These are phyloP conservation scores for Paraphoma chrysanthemicola DNA, from an alignment of 2,329 filamentous ascomycete genomes.

Conservation along the genomic window DNA sequence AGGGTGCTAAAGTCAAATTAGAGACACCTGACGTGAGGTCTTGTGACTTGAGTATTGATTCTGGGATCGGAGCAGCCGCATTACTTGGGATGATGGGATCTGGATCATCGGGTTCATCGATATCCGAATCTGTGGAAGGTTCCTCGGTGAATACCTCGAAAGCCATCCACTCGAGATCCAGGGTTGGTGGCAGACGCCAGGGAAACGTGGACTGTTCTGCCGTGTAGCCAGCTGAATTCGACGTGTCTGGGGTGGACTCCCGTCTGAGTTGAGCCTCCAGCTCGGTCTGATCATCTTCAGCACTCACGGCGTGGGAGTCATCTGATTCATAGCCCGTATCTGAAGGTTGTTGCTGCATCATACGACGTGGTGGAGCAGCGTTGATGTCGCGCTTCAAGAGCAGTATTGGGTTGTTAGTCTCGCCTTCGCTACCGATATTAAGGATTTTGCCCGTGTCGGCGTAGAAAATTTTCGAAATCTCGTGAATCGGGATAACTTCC, in stretches of 20 bases:
- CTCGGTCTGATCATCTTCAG: constrained; percentile 51
- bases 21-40: constrained; percentile 53
- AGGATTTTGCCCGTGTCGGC: constrained; percentile 88
- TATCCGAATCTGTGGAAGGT: constrained; percentile 63
- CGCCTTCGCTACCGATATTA: constrained; percentile 75
- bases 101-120: constrained; percentile 46
- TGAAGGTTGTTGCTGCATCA: constrained; percentile 55
- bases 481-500: constrained; percentile 72
- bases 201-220: constrained; percentile 39
- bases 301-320: constrained; percentile 47
- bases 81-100: constrained; percentile 21
- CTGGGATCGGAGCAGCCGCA: not conserved
- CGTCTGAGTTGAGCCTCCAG: constrained; percentile 54
- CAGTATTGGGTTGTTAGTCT: constrained; percentile 75
- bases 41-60: constrained; percentile 41
- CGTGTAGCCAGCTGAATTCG: constrained; percentile 13
- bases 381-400: constrained; percentile 75
- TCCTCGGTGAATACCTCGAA: constrained; percentile 81
- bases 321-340: constrained; percentile 43
- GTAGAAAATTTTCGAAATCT: constrained; percentile 91
- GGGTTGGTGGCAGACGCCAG: constrained; percentile 72
- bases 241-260: constrained; percentile 45
- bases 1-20: constrained; percentile 52
- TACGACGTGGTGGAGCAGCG: constrained; percentile 66
- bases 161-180: constrained; percentile 91